A percentile compares a stretch with the other conserved stretches of the same genome.
These are phyloP conservation scores for Dryas integrifolia DNA, from an alignment of 331 rosid genomes.

Conservation along the genomic window DNA sequence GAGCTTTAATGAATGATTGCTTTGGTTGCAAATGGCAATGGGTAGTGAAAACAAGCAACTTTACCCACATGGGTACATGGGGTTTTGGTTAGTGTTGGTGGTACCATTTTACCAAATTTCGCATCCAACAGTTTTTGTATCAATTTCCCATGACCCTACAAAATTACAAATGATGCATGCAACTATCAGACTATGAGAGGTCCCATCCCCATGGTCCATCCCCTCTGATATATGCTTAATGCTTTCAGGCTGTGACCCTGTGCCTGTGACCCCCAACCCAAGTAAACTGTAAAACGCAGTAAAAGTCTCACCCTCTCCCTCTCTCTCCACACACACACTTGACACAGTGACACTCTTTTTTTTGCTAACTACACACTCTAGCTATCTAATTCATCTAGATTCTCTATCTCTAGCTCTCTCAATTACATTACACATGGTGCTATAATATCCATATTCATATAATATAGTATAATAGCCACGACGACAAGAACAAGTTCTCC, in stretches of 20 bases:
- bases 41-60: slow-evolving; percentile 20
- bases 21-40: background rate
- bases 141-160: slow-evolving; percentile 19
- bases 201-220: background rate
- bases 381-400: too few species aligned
- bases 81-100: background rate
- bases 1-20: slow-evolving; percentile 8
- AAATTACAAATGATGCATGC: slow-evolving; percentile 19
- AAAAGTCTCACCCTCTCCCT: slow-evolving; percentile 1
- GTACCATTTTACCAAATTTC: slow-evolving; percentile 11
- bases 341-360: too few species aligned
- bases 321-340: background rate
- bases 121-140: background rate
- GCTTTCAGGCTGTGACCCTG: background rate
- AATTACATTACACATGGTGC: too few species aligned
- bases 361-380: too few species aligned
- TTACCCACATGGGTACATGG: slow-evolving; percentile 30
- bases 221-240: background rate
- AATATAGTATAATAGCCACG: slow-evolving; percentile 9
- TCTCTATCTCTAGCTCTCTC: too few species aligned
- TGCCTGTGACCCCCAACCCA: slow-evolving; percentile 6
- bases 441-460: background rate
- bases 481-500: slow-evolving; percentile 16
- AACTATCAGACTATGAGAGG: background rate
- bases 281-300: slow-evolving; percentile 9